phyloP scores from a whole-genome alignment of 768 basidiomycete genomes.

The Pleurotus tuber-regium region DNA sequence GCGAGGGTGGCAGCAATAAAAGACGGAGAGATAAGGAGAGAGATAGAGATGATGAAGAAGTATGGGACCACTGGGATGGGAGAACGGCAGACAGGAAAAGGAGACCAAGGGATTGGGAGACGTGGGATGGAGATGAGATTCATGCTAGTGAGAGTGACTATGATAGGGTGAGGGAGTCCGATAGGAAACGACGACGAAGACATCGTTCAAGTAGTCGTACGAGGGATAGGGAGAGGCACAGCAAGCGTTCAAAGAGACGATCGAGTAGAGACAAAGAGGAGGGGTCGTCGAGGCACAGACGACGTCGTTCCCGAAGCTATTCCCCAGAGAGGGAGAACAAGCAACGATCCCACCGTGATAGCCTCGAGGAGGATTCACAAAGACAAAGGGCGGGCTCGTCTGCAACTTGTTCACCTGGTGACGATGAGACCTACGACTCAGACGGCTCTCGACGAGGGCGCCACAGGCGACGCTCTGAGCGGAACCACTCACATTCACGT shows the following conservation, averaged over 20 bases:
- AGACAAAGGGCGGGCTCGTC: not conserved
- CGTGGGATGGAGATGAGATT: conserved; percentile 35
- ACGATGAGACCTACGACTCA: not conserved
- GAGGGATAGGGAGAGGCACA: conserved; percentile 18
- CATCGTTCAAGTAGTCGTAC: conserved; percentile 22
- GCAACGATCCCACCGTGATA: not conserved
- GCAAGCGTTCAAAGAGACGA: conserved; percentile 11
- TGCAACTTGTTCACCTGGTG: not conserved
- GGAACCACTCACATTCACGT: too few relatives aligned
- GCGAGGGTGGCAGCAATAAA: conserved; percentile 28
- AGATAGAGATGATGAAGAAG: conserved; percentile 25
- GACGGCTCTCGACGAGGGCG: not conserved
- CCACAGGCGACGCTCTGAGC: not conserved
- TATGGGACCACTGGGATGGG: conserved; percentile 57
- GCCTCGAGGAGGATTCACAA: not conserved
- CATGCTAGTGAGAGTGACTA: conserved; percentile 29
- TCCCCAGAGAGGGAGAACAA: conserved; percentile 8
- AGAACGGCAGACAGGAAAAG: conserved; percentile 46
- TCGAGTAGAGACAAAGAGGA: conserved; percentile 16
- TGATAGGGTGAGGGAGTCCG: conserved; percentile 24
- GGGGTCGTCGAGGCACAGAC: conserved; percentile 24
- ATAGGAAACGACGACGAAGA: conserved; percentile 21
- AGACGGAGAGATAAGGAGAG: conserved; percentile 11
- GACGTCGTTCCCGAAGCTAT: conserved; percentile 23
- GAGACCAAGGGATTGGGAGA: conserved; percentile 48